Evolutionary conservation across 345 rosid species (phyloP), one percentile per base, ranked within the genome.

Genomic region (Eutrema yunnanense): DNA sequence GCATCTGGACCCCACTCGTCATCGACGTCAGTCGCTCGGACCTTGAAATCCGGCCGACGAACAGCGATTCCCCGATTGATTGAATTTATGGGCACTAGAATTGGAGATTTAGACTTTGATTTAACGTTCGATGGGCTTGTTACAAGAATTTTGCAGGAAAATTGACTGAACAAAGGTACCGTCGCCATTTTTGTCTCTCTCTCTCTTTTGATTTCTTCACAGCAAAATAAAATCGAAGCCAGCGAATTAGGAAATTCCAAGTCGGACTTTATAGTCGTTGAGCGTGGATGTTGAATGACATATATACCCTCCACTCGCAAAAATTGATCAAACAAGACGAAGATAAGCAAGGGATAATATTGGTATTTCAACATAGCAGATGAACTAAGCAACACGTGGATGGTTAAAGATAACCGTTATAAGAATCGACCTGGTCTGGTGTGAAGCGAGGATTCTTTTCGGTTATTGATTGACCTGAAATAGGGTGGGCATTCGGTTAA

Each of bases 121-220:
- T 71, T 80, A 46, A 49, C 14, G 62, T 27, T 46, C 0, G 58
- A 46, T 12, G 74, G 70, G 27, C 30, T 66, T 11, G 56, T 65
- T 27, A 73, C 16, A 26, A 76, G 47, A 19, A 74, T 62, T 74
- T 73, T 82, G 82, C 88, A 77, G 0, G 90, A 81, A n/a, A 84
- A 73, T 67, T 77, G 87, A 36, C n/a, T 78, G 61, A 80, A 71
- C 51, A 82, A 83, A 53, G 77, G 78, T 47, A 87, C 60, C 3
- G 84, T 60, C 27, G 88, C 90, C 96, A 89, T 89, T 71, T 33
- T 59, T 54, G 9, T 42, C 0, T 19, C 2, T 72, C 29, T 58
- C 6, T 52, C n/a, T 14, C 3, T n/a, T 43, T 16, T 38, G 22
- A 5, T 49, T 43, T 33, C 47, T 43, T 33, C 49, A 34, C 54